Evolutionary conservation across 1,284 basidiomycete genomes (phyloP), one percentile per base, ranked within the genome.

Genomic region (Sanghuangporus weigelae): DNA sequence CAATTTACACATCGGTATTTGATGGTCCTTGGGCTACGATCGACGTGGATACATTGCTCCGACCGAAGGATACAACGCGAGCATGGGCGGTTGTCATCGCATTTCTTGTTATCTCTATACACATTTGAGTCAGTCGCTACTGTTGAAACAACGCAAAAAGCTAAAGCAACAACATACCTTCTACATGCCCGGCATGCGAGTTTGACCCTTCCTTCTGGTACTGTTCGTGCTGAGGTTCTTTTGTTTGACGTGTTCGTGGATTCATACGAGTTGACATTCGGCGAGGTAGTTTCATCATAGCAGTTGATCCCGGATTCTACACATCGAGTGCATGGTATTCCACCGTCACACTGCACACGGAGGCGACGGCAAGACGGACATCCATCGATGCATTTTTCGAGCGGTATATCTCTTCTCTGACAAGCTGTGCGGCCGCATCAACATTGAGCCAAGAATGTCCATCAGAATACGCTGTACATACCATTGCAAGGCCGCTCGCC

Each of bases 61-160:
- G 72, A 73, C 35, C 83, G 77, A 14, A 78, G 71, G 19, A 82
- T 72, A 68, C 84, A 86, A 26, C 84, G 78, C 63, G 76, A 75
- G 70, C 84, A 87, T 7, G 84, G 84, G n/a, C 84, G 78, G 64
- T 82, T 78, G 67, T 85, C 79, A 54, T 85, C 83, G 68, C 81
- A 83, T 80, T 86, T 86, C 70, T 86, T 85, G 66, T 85, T 85
- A 67, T 85, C 83, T 44, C 59, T 64, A 40, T 42, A 64, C 1
- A 11, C 23, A 23, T 11, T n/a, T 39, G 21, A 16, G 36, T 49
- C n/a, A 16, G 35, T 6, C 11, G 14, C 36, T 11, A 19, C 10
- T 10, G 59, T 31, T 21, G 8, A 7, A 42, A n/a, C 40, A 5
- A n/a, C 12, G n/a, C 40, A n/a, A 7, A 1, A 46, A 5, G n/a